These are phyloP conservation scores for Nicotiana benthamiana DNA, from an alignment of 257 asterid species.

Conservation along the genomic window DNA sequence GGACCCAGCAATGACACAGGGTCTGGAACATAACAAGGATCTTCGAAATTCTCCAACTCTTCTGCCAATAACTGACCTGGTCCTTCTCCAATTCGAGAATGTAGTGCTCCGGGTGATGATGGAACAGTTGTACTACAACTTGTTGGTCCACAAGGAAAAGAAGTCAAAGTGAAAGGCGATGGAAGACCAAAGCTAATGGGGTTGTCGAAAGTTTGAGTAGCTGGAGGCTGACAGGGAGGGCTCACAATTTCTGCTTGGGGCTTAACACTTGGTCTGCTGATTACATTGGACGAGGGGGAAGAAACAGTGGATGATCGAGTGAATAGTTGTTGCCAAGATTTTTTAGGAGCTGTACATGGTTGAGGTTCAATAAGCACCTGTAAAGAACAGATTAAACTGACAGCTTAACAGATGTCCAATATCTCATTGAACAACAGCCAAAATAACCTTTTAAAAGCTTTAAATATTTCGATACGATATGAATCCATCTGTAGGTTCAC, in stretches of 20 bases:
- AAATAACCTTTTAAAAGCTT: not conserved
- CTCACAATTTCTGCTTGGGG: slow-evolving; percentile 45
- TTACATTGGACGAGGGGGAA: slow-evolving; percentile 48
- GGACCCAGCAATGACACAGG: slow-evolving; percentile 93
- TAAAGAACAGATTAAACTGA: slow-evolving; percentile 16
- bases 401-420: not conserved
- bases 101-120: slow-evolving; percentile 42
- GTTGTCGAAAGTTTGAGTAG: slow-evolving; percentile 48
- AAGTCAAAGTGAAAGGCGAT: slow-evolving; percentile 44
- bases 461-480: not conserved
- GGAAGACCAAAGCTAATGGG: slow-evolving; percentile 60
- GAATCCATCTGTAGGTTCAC: not conserved
- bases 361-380: slow-evolving; percentile 73
- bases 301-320: slow-evolving; percentile 60
- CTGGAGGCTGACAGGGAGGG: slow-evolving; percentile 38
- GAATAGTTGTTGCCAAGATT: slow-evolving; percentile 92
- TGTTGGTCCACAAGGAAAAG: slow-evolving; percentile 44
- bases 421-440: not conserved
- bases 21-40: slow-evolving; percentile 93
- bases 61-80: slow-evolving; percentile 56
- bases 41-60: slow-evolving; percentile 83
- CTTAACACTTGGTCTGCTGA: slow-evolving; percentile 57
- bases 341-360: slow-evolving; percentile 62
- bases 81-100: slow-evolving; percentile 49
- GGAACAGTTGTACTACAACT: slow-evolving; percentile 37